Percentiles rank a stretch among this genome's conserved stretches.
These are phyloP conservation scores for Aspergillus sp. DNA, from an alignment of 2,329 filamentous ascomycete genomes.

Conservation along the genomic window DNA sequence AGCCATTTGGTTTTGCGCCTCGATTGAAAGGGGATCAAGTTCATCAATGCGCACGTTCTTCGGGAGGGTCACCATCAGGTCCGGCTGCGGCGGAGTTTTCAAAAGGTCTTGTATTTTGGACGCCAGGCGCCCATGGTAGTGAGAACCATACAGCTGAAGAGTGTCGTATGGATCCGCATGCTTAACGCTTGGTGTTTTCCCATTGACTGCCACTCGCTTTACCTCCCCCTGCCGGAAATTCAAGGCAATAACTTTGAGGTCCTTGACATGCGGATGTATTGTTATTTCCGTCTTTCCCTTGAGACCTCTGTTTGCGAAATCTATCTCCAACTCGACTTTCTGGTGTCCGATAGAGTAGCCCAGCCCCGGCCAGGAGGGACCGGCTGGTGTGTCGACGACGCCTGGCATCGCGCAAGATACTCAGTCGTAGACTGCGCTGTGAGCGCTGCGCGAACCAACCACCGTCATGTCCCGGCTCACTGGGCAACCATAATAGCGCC, in stretches of 20 bases:
- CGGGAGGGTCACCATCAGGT: conserved; percentile 53
- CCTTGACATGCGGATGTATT: conserved; percentile 55
- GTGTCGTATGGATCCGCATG: conserved; percentile 40
- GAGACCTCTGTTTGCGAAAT: conserved; percentile 67
- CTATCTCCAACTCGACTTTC: conserved; percentile 79
- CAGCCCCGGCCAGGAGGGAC: conserved; percentile 22
- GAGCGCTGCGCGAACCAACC: conserved; percentile 28
- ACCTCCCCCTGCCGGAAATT: conserved; percentile 57
- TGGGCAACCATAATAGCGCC: background rate
- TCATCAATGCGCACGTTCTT: conserved; percentile 55
- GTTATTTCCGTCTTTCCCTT: conserved; percentile 74
- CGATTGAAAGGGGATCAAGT: conserved; percentile 46
- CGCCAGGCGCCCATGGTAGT: conserved; percentile 69
- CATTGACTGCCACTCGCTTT: conserved; percentile 43
- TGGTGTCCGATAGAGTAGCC: conserved; percentile 65
- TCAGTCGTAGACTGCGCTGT: conserved; percentile 31
- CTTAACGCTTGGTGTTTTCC: conserved; percentile 31
- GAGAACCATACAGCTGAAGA: conserved; percentile 48
- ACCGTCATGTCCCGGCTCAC: conserved; percentile 32
- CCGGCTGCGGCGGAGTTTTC: conserved; percentile 45
- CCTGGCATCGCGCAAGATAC: conserved; percentile 32
- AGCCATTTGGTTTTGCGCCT: conserved; percentile 39
- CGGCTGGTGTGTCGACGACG: conserved; percentile 28
- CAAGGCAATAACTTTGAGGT: conserved; percentile 48
- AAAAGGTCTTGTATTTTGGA: conserved; percentile 56